These are phyloP conservation scores for Pestalotiopsis fici DNA, from an alignment of 2,329 filamentous ascomycete species.

Conservation along the genomic window DNA sequence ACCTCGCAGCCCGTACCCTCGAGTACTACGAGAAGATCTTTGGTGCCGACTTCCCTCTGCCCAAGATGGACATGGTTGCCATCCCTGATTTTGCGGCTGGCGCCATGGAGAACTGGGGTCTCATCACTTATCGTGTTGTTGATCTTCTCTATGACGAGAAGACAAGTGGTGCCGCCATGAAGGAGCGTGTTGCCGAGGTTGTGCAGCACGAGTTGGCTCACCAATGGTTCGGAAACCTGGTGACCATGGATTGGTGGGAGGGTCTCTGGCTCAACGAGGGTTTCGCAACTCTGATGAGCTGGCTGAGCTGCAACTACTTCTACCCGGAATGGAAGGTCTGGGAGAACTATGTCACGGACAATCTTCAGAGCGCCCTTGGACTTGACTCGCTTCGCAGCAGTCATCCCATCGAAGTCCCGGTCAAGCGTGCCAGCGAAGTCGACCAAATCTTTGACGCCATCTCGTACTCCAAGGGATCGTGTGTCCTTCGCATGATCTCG, in stretches of 20 bases:
- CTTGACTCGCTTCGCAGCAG: conserved; percentile 92
- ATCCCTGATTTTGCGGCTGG: conserved; percentile 95
- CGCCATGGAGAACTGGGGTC: conserved; percentile 98
- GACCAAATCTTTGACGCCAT: conserved; percentile 99
- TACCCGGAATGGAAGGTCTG: conserved; percentile 99
- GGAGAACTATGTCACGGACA: conserved; percentile 93
- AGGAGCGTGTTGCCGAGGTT: conserved; percentile 91
- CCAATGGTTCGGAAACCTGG: conserved; percentile 97
- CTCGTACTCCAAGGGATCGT: conserved; percentile 95
- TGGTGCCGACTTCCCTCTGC: conserved; percentile 80
- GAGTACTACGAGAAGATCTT: conserved; percentile 97
- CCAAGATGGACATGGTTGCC: conserved; percentile 96
- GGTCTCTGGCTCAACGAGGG: conserved; percentile 95
- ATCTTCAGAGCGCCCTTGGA: conserved; percentile 81
- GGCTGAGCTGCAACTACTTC: conserved; percentile 80
- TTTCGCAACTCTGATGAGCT: conserved; percentile 89
- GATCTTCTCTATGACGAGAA: conserved; percentile 91
- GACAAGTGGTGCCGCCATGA: conserved; percentile 82
- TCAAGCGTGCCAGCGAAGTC: conserved; percentile 93
- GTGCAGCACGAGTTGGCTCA: conserved; percentile 97
- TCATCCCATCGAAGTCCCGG: conserved; percentile 94
- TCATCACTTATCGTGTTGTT: conserved; percentile 92
- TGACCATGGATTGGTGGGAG: conserved; percentile 99
- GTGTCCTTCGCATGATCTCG: conserved; percentile 95
- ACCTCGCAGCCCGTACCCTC: conserved; percentile 85